Percentiles rank a stretch among this genome's conserved stretches.
These are phyloP conservation scores for Flammula alnicola DNA, from an alignment of 1,284 basidiomycete species.

Conservation along the genomic window DNA sequence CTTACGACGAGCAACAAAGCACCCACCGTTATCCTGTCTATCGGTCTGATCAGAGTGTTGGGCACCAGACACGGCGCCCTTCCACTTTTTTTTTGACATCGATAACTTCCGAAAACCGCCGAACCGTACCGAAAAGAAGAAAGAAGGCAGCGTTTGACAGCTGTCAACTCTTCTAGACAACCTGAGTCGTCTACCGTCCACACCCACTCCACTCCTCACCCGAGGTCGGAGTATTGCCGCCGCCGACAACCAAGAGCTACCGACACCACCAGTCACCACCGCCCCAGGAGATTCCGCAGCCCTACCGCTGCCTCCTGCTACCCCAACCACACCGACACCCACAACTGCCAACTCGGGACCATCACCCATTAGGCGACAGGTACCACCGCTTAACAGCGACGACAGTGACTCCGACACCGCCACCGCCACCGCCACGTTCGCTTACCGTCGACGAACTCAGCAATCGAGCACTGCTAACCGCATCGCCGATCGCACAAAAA, in stretches of 20 bases:
- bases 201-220: constrained; percentile 1
- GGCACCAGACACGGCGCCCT: constrained; percentile 4
- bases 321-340: neutral
- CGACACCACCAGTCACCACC: neutral
- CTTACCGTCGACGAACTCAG: no score
- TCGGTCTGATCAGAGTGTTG: neutral
- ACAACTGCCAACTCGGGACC: neutral
- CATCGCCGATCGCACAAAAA: neutral
- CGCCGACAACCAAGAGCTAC: neutral
- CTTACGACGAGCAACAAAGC: constrained; percentile 5
- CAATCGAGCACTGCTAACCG: neutral
- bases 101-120: neutral
- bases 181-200: constrained; percentile 3
- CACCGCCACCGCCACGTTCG: neutral
- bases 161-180: neutral
- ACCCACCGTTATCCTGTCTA: constrained; percentile 6
- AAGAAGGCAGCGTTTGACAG: neutral
- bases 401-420: neutral
- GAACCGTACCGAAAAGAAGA: neutral
- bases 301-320: neutral
- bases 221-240: neutral
- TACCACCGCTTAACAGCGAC: no score
- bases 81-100: constrained; percentile 20
- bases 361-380: neutral
- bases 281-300: no score